Evolutionary conservation across 108 stramenopile genomes (phyloP).

Genomic region (Parietichytrium sp.): DNA sequence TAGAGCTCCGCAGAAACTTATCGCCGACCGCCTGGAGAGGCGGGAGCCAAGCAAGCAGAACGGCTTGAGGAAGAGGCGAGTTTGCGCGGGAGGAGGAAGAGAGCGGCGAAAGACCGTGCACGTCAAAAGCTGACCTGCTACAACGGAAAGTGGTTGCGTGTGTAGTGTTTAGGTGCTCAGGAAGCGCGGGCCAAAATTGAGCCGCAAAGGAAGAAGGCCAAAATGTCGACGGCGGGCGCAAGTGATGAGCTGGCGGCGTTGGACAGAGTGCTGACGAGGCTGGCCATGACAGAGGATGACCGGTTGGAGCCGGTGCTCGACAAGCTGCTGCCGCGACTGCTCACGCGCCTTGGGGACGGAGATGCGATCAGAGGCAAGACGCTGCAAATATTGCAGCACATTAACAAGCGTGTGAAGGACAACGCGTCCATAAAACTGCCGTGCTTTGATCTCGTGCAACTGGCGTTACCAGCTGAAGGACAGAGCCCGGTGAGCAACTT

Average conservation of each 20-base stretch:
- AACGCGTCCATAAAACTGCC: not conserved
- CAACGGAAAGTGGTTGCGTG: too few relatives aligned
- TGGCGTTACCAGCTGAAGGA: too few relatives aligned
- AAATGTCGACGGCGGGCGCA: not conserved
- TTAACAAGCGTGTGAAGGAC: slow-evolving; percentile 34
- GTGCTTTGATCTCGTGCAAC: slow-evolving; percentile 20
- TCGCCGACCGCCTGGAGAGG: too few relatives aligned
- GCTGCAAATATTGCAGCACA: slow-evolving; percentile 28
- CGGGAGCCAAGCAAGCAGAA: too few relatives aligned
- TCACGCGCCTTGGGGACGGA: not conserved
- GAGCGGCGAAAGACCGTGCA: too few relatives aligned
- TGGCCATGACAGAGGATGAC: slow-evolving; percentile 17
- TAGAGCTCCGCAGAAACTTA: too few relatives aligned
- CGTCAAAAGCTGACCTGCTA: too few relatives aligned
- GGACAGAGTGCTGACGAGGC: slow-evolving; percentile 32
- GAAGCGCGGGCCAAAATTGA: too few relatives aligned
- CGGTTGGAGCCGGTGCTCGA: not conserved
- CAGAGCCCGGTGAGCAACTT: not conserved
- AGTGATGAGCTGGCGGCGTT: not conserved
- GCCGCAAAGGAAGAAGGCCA: too few relatives aligned
- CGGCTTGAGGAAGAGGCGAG: too few relatives aligned
- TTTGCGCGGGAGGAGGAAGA: too few relatives aligned
- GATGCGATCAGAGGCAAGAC: slow-evolving; percentile 7
- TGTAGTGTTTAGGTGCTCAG: too few relatives aligned
- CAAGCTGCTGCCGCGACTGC: slow-evolving; percentile 21